phyloP scores from a whole-genome alignment of 345 rosid genomes.

The Linum usitatissimum region DNA sequence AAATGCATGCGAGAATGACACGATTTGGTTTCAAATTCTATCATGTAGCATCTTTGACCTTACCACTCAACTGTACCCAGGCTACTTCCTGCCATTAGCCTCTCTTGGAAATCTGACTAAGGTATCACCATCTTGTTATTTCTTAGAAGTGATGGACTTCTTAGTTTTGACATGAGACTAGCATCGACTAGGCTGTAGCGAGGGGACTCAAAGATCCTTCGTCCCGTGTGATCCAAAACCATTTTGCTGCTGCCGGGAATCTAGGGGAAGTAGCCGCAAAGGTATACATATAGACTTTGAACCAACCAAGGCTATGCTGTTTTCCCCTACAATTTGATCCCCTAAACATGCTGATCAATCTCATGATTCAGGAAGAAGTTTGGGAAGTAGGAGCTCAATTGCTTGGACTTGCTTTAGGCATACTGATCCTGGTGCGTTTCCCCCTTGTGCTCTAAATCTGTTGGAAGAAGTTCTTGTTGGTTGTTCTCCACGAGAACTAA shows the following conservation, averaged over 20 bases:
- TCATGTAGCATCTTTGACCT: slow-evolving; percentile 80
- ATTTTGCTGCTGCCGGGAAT: slow-evolving; percentile 78
- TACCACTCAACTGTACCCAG: slow-evolving; percentile 77
- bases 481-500: background rate
- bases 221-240: slow-evolving; percentile 83
- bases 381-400: slow-evolving; percentile 98
- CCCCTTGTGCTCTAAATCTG: background rate
- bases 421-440: slow-evolving; percentile 58
- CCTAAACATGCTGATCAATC: background rate
- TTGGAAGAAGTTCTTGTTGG: background rate
- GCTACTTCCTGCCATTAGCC: slow-evolving; percentile 78
- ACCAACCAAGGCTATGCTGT: background rate
- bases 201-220: slow-evolving; percentile 96
- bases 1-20: background rate
- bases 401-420: slow-evolving; percentile 79
- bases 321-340: background rate
- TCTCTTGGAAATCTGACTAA: slow-evolving; percentile 92
- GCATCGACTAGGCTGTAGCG: slow-evolving; percentile 65
- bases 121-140: slow-evolving; percentile 29
- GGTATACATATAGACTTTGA: slow-evolving; percentile 30
- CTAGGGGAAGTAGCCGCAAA: slow-evolving; percentile 93
- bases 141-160: no score
- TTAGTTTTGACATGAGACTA: background rate
- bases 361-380: slow-evolving; percentile 71
- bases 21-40: slow-evolving; percentile 11